Evolutionary conservation across 176 grass and related monocot species (phyloP).

Genomic region (Phoenix dactylifera): DNA sequence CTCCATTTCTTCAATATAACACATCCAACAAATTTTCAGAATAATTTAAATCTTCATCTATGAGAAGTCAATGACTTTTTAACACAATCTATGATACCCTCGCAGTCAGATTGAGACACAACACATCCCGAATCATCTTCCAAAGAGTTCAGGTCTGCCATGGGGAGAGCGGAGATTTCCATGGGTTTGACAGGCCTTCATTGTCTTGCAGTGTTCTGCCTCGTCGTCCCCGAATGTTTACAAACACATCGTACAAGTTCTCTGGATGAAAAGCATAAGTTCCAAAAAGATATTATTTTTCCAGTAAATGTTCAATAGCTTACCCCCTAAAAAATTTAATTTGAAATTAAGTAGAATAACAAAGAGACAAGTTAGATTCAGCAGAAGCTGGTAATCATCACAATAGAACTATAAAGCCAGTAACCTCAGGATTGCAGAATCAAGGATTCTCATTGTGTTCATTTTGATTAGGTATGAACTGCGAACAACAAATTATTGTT

Average conservation of each 20-base stretch:
- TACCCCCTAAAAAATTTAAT: too few species aligned
- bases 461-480: too few species aligned
- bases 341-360: too few species aligned
- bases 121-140: slow-evolving; percentile 21
- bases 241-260: slow-evolving; percentile 78
- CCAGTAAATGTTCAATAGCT: neutral
- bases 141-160: slow-evolving; percentile 26
- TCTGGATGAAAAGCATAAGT: slow-evolving; percentile 26
- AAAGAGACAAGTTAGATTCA: too few species aligned
- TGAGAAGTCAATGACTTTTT: slow-evolving; percentile 26
- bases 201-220: slow-evolving; percentile 85
- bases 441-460: too few species aligned
- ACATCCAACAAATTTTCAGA: too few species aligned
- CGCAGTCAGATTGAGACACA: slow-evolving; percentile 28
- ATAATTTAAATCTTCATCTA: neutral
- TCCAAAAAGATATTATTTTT: neutral
- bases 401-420: too few species aligned
- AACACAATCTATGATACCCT: slow-evolving; percentile 35
- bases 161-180: slow-evolving; percentile 77
- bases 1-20: too few species aligned
- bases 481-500: too few species aligned
- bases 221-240: slow-evolving; percentile 81
- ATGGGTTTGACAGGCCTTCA: slow-evolving; percentile 80
- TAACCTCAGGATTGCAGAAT: too few species aligned
- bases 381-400: too few species aligned